Conservation (phyloP, 2,329 filamentous ascomycete species). For the Aspergillus neoniger region DNA sequence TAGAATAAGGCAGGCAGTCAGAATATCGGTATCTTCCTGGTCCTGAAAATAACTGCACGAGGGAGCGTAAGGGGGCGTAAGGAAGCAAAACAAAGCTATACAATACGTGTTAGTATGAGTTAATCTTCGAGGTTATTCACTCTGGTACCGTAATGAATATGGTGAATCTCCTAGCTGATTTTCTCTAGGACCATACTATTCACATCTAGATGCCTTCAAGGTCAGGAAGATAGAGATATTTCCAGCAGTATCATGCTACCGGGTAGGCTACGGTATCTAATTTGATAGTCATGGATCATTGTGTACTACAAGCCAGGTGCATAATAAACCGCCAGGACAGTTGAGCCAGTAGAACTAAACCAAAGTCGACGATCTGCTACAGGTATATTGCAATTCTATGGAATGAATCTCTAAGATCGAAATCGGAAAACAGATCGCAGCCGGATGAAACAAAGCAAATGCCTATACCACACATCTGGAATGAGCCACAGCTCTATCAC, state of each 20-base stretch:
- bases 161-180: too few relatives aligned
- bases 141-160: too few relatives aligned
- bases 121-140: too few relatives aligned
- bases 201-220: not conserved
- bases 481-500: not conserved
- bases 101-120: too few relatives aligned
- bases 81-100: too few relatives aligned
- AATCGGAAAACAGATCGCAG: not conserved
- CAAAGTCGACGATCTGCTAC: not conserved
- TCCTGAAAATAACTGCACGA: too few relatives aligned
- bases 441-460: not conserved
- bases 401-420: not conserved
- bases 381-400: slow-evolving; percentile 3
- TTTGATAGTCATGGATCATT: not conserved
- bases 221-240: not conserved
- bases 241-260: not conserved
- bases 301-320: not conserved
- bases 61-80: too few relatives aligned
- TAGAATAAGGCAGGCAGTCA: too few relatives aligned
- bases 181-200: too few relatives aligned
- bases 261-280: not conserved
- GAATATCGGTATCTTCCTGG: too few relatives aligned
- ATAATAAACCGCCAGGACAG: not conserved
- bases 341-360: not conserved
- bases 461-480: not conserved